Conservation (phyloP, 1,139 yeast genomes). For the Pichiaceae sp. region DNA sequence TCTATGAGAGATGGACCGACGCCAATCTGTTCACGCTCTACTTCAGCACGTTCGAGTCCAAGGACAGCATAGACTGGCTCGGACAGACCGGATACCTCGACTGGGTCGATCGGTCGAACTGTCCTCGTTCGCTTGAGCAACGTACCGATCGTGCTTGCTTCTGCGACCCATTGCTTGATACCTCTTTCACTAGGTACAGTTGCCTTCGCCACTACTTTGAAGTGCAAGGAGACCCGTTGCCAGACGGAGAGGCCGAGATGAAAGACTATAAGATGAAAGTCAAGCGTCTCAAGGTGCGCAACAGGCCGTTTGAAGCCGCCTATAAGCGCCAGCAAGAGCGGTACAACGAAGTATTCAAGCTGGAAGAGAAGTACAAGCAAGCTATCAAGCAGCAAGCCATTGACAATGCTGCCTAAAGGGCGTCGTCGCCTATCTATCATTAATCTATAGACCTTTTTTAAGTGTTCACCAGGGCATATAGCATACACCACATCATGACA, state of each 20-base stretch:
- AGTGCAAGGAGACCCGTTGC: slow-evolving; percentile 7
- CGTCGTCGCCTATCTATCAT: no score
- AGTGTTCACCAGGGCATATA: slow-evolving; percentile 48
- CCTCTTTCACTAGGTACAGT: slow-evolving; percentile 16
- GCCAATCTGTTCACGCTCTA: slow-evolving; percentile 84
- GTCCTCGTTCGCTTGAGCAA: slow-evolving; percentile 35
- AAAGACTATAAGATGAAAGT: not conserved
- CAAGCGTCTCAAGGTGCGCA: not conserved
- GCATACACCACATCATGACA: slow-evolving; percentile 79
- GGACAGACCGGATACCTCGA: slow-evolving; percentile 75
- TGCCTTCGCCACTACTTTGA: slow-evolving; percentile 16
- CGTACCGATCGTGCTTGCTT: slow-evolving; percentile 35
- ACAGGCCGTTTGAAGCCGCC: not conserved
- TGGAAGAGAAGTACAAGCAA: not conserved
- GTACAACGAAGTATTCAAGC: not conserved
- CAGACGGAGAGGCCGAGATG: not conserved
- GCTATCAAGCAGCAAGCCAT: no score
- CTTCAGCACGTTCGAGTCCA: slow-evolving; percentile 59
- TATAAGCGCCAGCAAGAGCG: not conserved
- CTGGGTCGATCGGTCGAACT: slow-evolving; percentile 38
- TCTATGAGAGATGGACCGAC: slow-evolving; percentile 92
- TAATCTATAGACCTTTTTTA: no score
- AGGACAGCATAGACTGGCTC: slow-evolving; percentile 61
- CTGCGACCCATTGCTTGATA: slow-evolving; percentile 36
- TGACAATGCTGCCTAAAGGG: no score